Base-by-base conservation (phyloP, 805 yeast genomes). In the Barnettozyma sucrosica region DNA sequence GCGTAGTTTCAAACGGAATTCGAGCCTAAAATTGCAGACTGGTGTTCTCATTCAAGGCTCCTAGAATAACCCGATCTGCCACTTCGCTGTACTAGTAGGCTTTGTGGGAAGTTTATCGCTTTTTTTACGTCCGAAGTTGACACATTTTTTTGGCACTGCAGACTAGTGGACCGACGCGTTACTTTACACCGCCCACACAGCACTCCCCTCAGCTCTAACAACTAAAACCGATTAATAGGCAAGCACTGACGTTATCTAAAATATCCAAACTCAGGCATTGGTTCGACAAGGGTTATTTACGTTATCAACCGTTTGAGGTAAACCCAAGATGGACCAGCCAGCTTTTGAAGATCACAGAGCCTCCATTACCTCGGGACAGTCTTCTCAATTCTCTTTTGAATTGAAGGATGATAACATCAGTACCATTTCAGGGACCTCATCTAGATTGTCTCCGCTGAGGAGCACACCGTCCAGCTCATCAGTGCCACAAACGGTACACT, bases 381-480 rank as follows among this genome's bases (percentile, higher is more conserved):
- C 46, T 7, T 42, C 46, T 7, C 46, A 46, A 18, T 46, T 46
- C 36, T 46, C 49, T 2, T 46, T 46, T n/a, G 49, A 46, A 18
- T 9, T 42, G 36, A 46, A 46, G n/a, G 19, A 20, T 18, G 49
- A 46, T 11, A 39, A 42, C n/a, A 30, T 37, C 18, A 42, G 18
- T 30, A 18, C 43, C 19, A 18, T 34, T 13, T 20, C 37, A 18
- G 20, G 32, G 14, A 19, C 28, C 3, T 9, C 49, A 18, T 14
- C 28, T 2, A 42, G 43, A 25, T 13, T 13, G 9, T 34, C 44
- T 14, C 41, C 44, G 10, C 38, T 37, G 24, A 41, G 24, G 18
- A 28, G 26, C 23, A 24, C 23, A 5, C 11, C 32, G 1, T 23
- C 33, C 13, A 23, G 36, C 5, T 36, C 45, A 19, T 11, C 33